Conservation (phyloP, 2,329 filamentous ascomycete species). For the Ascochyta lentis region DNA sequence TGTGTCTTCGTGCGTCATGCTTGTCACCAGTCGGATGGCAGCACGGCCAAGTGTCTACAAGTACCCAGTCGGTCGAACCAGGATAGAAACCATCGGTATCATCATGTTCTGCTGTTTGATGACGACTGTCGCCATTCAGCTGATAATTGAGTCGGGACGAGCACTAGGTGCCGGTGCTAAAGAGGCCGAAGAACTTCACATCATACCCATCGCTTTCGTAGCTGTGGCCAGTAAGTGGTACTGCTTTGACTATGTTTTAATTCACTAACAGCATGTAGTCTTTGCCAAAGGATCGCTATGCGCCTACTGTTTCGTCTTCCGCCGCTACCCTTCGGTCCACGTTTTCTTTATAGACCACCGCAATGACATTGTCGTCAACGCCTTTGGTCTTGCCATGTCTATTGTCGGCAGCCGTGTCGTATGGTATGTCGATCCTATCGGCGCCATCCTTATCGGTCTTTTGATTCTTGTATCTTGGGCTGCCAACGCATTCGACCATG, state of each 20-base stretch:
- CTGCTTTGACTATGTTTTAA: conserved; percentile 2
- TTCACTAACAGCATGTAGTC: conserved; percentile 43
- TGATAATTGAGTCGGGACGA: conserved; percentile 66
- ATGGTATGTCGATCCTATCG: conserved; percentile 68
- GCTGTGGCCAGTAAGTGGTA: conserved; percentile 58
- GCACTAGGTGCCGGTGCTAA: conserved; percentile 55
- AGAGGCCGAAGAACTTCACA: conserved; percentile 55
- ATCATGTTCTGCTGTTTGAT: conserved; percentile 71
- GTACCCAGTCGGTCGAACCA: conserved; percentile 67
- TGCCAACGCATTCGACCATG: conserved; percentile 66
- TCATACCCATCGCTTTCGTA: conserved; percentile 64
- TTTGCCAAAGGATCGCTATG: conserved; percentile 61
- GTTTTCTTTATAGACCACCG: conserved; percentile 66
- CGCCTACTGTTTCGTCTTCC: conserved; percentile 61
- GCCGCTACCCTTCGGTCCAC: conserved; percentile 62
- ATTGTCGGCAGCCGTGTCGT: conserved; percentile 59
- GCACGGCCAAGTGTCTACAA: conserved; percentile 66
- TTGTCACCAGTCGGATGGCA: conserved; percentile 66
- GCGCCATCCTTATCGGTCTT: conserved; percentile 66
- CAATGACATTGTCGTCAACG: conserved; percentile 64
- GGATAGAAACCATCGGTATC: conserved; percentile 69
- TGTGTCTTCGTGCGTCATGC: conserved; percentile 68
- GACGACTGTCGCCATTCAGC: conserved; percentile 69
- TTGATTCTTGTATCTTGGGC: conserved; percentile 69
- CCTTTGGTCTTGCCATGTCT: conserved; percentile 63